Conservation (phyloP, 164 flowering plant genomes). For the Macadamia tetraphylla region DNA sequence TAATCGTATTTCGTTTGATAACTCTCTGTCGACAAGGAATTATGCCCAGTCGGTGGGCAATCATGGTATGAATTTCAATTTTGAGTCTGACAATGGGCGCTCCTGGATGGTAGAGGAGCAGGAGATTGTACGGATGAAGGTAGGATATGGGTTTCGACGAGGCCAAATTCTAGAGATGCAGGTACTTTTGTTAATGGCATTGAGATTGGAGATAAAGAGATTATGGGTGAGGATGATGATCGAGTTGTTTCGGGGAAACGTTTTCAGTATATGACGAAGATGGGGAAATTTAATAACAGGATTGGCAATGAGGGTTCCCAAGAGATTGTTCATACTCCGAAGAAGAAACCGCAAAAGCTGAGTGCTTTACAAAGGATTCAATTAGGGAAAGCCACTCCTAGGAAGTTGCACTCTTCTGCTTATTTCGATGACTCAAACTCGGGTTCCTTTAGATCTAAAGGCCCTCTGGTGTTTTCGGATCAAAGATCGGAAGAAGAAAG, state of each 20-base stretch:
- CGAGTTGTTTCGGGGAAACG: slow-evolving; percentile 14
- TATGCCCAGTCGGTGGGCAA: not conserved
- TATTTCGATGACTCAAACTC: slow-evolving; percentile 16
- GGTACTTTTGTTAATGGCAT: not conserved
- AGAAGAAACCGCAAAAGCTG: slow-evolving; percentile 43
- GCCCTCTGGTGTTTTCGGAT: slow-evolving; percentile 13
- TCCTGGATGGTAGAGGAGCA: slow-evolving; percentile 8
- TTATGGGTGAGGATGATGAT: slow-evolving; percentile 11
- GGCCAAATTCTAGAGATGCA: slow-evolving; percentile 9
- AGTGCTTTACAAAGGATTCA: slow-evolving; percentile 68
- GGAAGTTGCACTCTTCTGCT: slow-evolving; percentile 14
- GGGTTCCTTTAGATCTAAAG: slow-evolving; percentile 30
- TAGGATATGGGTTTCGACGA: slow-evolving; percentile 3
- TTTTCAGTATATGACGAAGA: not conserved
- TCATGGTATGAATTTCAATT: not conserved
- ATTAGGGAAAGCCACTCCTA: slow-evolving; percentile 26
- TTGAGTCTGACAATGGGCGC: not conserved
- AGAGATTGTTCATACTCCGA: slow-evolving; percentile 22
- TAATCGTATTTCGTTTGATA: not conserved
- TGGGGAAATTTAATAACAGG: slow-evolving; percentile 9
- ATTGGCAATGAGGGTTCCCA: slow-evolving; percentile 20
- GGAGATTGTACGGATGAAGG: slow-evolving; percentile 6
- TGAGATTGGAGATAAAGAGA: slow-evolving; percentile 13
- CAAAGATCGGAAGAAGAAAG: slow-evolving; percentile 27
- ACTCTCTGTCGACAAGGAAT: not conserved